Conservation (phyloP, 176 grass and related monocot genomes). For the Thinopyrum elongatum region DNA sequence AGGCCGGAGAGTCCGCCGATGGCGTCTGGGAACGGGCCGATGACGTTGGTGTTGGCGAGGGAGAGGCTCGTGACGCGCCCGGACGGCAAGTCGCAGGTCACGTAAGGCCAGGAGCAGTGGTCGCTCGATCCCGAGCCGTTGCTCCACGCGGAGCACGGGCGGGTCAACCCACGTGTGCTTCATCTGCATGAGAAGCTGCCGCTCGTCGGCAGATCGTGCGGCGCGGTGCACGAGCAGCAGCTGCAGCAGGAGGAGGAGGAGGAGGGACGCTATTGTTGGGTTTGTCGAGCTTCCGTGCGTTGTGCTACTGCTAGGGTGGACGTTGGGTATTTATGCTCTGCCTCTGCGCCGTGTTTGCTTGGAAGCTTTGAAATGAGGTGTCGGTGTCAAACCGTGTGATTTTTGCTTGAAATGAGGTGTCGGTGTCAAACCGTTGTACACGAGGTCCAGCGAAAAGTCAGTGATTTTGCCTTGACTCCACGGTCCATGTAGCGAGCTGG, state of each 20-base stretch:
- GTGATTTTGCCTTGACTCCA: no score
- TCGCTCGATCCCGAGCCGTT: background rate
- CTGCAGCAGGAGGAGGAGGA: background rate
- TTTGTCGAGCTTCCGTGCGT: background rate
- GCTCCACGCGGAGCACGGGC: slow-evolving; percentile 43
- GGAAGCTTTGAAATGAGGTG: no score
- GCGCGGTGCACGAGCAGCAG: background rate
- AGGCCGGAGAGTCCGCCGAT: slow-evolving; percentile 44
- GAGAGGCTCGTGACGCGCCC: slow-evolving; percentile 29
- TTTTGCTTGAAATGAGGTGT: no score
- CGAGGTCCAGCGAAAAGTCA: no score
- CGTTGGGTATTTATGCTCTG: no score
- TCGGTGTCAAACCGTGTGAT: no score
- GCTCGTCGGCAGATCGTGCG: slow-evolving; percentile 7
- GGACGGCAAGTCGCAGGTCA: slow-evolving; percentile 30
- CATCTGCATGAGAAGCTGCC: slow-evolving; percentile 42
- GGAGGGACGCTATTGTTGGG: background rate
- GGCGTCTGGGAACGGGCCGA: slow-evolving; percentile 31
- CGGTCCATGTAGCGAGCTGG: no score
- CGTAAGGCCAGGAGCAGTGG: slow-evolving; percentile 54
- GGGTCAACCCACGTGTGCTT: slow-evolving; percentile 59
- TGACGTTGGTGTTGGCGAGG: slow-evolving; percentile 19
- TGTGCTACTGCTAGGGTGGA: no score
- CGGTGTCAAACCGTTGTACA: no score
- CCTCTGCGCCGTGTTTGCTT: no score